Evolutionary conservation across 2,329 filamentous ascomycete species (phyloP).

Genomic region (Trichoderma polysporum): DNA sequence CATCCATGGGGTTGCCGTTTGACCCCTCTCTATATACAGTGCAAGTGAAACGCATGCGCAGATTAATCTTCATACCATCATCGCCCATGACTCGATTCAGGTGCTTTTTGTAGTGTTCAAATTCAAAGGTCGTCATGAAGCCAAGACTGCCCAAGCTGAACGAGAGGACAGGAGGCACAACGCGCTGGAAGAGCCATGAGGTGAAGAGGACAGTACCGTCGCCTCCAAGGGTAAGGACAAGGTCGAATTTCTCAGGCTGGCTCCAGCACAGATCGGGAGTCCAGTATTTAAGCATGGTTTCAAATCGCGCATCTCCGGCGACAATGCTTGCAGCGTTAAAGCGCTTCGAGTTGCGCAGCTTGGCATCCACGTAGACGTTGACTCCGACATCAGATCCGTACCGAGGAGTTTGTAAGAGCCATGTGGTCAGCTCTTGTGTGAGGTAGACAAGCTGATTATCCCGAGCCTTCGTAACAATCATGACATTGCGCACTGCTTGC

Average conservation of each 20-base stretch:
- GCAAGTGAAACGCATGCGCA: slow-evolving; percentile 98
- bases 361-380: slow-evolving; percentile 97
- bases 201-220: slow-evolving; percentile 88
- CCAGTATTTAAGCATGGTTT: slow-evolving; percentile 90
- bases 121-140: slow-evolving; percentile 88
- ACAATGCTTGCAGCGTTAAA: slow-evolving; percentile 76
- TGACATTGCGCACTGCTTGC: slow-evolving; percentile 86
- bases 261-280: slow-evolving; percentile 94
- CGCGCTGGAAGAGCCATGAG: slow-evolving; percentile 87
- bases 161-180: slow-evolving; percentile 80
- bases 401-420: slow-evolving; percentile 83
- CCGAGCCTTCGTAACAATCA: slow-evolving; percentile 98
- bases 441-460: slow-evolving; percentile 90
- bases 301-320: slow-evolving; percentile 71
- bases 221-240: slow-evolving; percentile 84
- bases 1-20: slow-evolving; percentile 59
- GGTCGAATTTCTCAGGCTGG: slow-evolving; percentile 89
- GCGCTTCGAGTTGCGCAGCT: slow-evolving; percentile 82
- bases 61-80: slow-evolving; percentile 91
- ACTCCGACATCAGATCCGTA: slow-evolving; percentile 90
- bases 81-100: slow-evolving; percentile 90
- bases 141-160: slow-evolving; percentile 83
- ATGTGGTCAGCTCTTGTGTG: slow-evolving; percentile 82
- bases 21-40: slow-evolving; percentile 77
- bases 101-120: slow-evolving; percentile 81